Evolutionary conservation across 768 basidiomycete genomes (phyloP), one percentile per base, ranked within the genome.

Genomic region (Neoboletus brunneissimus): DNA sequence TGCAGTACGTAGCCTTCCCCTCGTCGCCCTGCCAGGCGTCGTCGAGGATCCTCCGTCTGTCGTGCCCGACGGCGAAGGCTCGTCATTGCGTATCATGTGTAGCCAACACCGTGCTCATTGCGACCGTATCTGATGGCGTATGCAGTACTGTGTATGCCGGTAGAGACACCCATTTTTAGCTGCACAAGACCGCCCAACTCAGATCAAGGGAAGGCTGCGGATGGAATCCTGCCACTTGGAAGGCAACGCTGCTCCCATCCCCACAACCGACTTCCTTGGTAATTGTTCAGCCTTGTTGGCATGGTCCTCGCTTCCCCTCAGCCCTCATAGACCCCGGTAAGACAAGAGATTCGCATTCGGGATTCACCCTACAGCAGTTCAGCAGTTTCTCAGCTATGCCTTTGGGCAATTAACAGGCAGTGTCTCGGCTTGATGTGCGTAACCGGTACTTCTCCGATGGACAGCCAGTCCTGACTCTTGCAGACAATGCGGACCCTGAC

Each of bases 221-320:
- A 31, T 29, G 51, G 34, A 37, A 43, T 37, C 47, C 44, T 49
- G 16, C 44, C 12, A 13, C 27, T n/a, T 15, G 11, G 10, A 44
- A n/a, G 31, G 42, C 57, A 55, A 34, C 16, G 45, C 10, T 41
- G 48, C 48, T 38, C 51, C 41, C 51, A 37, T 38, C 40, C 27
- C 42, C 34, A 35, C 10, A 25, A 25, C 31, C 18, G 44, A 48
- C 60, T 32, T 54, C 44, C 46, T 45, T 53, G 61, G 67, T 44
- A 54, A 61, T 59, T 23, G 42, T 48, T 13, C 29, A 38, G 23
- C 61, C 58, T 60, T 44, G 64, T 67, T 64, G 59, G 61, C 61
- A 65, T 59, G 53, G 57, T 45, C 57, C 15, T 47, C 45, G 56
- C 44, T 27, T 52, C 4, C 65, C 65, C 65, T 67, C 47, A 53